A percentile compares a stretch with the other conserved stretches of the same genome.
Conservation (phyloP, 176 grass and related monocot genomes). For the Eleusine coracana region DNA sequence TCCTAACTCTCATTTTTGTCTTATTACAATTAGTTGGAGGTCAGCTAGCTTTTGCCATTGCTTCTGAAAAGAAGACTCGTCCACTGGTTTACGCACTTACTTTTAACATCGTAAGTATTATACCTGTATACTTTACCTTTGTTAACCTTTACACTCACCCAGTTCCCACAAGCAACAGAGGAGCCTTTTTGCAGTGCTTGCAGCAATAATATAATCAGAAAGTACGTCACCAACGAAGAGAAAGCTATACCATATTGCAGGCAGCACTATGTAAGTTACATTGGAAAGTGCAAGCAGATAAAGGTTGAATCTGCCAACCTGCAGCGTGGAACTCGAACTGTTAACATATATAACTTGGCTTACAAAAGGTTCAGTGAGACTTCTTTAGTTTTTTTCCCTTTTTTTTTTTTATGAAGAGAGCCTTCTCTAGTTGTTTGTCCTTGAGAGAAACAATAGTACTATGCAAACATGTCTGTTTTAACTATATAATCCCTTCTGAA, state of each 20-base stretch:
- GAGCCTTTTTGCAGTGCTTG: neutral
- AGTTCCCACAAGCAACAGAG: slow-evolving; percentile 19
- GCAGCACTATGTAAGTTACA: neutral
- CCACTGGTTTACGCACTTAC: slow-evolving; percentile 26
- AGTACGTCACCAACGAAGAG: neutral
- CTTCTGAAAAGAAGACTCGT: slow-evolving; percentile 35
- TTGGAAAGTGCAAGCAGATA: slow-evolving; percentile 5
- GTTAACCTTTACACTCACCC: neutral
- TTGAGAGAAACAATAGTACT: slow-evolving; percentile 17
- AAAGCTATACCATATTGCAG: neutral
- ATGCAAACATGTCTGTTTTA: neutral
- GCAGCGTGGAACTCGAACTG: slow-evolving; percentile 16
- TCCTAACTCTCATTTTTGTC: slow-evolving; percentile 36
- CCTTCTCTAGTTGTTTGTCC: neutral
- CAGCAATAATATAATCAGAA: slow-evolving; percentile 15
- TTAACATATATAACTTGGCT: slow-evolving; percentile 19
- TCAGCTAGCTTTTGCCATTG: slow-evolving; percentile 14
- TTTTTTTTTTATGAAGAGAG: neutral
- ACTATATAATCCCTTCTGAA: neutral
- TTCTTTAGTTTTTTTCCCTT: too few species aligned
- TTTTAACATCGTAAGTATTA: neutral
- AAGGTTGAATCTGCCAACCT: slow-evolving; percentile 31
- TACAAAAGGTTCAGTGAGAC: neutral
- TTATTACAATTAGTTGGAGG: slow-evolving; percentile 28
- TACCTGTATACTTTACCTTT: neutral